Conservation (phyloP, 164 flowering plant species). For the Liriodendron chinense region DNA sequence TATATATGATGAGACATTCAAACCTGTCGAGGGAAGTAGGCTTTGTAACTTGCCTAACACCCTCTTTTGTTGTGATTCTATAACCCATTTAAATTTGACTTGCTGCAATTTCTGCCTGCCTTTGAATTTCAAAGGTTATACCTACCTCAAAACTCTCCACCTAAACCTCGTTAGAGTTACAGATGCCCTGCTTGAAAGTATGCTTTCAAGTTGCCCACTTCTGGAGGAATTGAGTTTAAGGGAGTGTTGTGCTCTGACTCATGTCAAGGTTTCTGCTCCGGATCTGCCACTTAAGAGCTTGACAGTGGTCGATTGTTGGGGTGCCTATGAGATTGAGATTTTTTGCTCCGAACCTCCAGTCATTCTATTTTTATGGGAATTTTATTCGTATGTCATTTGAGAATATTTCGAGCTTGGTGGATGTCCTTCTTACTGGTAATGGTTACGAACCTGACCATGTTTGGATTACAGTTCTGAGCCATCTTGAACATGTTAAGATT, state of each 20-base stretch:
- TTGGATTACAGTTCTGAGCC: neutral
- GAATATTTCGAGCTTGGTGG: no score
- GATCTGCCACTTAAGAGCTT: conserved; percentile 3
- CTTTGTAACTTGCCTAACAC: neutral
- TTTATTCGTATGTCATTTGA: neutral
- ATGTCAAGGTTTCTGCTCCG: conserved; percentile 3
- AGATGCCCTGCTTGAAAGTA: neutral
- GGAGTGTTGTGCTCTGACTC: neutral
- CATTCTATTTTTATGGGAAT: neutral
- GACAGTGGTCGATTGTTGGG: neutral
- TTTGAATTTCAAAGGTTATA: neutral
- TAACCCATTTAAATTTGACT: neutral
- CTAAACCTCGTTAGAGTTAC: neutral
- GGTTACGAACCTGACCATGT: no score
- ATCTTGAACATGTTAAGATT: conserved; percentile 4
- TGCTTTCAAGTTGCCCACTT: conserved; percentile 6
- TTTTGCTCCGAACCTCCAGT: no score
- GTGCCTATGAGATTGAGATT: neutral
- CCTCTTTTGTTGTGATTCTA: conserved; percentile 4
- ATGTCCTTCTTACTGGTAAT: no score
- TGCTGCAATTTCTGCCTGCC: neutral
- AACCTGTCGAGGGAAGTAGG: neutral
- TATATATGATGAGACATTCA: neutral
- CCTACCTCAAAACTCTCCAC: neutral
- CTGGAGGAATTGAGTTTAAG: conserved; percentile 1